phyloP scores from a whole-genome alignment of 495 filamentous ascomycete species.

The Endocarpon pusillum region DNA sequence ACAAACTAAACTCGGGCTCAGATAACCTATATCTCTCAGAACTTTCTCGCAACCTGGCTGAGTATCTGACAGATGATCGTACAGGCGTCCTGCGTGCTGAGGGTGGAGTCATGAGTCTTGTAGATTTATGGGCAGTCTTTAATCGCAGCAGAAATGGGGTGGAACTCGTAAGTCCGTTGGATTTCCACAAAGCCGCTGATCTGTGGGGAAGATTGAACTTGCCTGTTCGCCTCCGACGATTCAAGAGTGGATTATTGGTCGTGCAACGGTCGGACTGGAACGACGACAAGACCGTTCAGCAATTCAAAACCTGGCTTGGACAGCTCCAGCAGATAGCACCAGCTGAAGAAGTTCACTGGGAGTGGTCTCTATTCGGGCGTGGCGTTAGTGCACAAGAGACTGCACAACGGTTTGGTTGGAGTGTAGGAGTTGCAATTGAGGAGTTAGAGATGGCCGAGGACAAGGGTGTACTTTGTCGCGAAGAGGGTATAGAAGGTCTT shows the following conservation, averaged over 20 bases:
- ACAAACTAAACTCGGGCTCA: slow-evolving; percentile 52
- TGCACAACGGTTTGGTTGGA: slow-evolving; percentile 90
- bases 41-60: slow-evolving; percentile 73
- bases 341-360: slow-evolving; percentile 48
- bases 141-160: slow-evolving; percentile 92
- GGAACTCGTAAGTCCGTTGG: slow-evolving; percentile 78
- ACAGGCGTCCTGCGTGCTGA: slow-evolving; percentile 64
- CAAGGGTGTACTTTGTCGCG: slow-evolving; percentile 63
- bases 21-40: slow-evolving; percentile 54
- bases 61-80: slow-evolving; percentile 83
- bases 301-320: slow-evolving; percentile 58
- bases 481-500: slow-evolving; percentile 67
- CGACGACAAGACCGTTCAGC: slow-evolving; percentile 72
- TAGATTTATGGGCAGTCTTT: slow-evolving; percentile 94
- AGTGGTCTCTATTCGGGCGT: slow-evolving; percentile 58
- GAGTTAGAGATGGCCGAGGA: slow-evolving; percentile 96
- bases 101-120: slow-evolving; percentile 85
- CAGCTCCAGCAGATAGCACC: slow-evolving; percentile 51
- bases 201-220: slow-evolving; percentile 80
- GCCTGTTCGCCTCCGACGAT: slow-evolving; percentile 70
- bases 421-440: slow-evolving; percentile 89
- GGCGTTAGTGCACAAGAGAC: slow-evolving; percentile 81
- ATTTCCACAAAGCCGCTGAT: slow-evolving; percentile 77
- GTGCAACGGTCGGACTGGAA: slow-evolving; percentile 79
- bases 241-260: slow-evolving; percentile 82